Evolutionary conservation across 2,329 filamentous ascomycete species (phyloP), one percentile per base, ranked within the genome.

Genomic region (Clarireedia hainanense): DNA sequence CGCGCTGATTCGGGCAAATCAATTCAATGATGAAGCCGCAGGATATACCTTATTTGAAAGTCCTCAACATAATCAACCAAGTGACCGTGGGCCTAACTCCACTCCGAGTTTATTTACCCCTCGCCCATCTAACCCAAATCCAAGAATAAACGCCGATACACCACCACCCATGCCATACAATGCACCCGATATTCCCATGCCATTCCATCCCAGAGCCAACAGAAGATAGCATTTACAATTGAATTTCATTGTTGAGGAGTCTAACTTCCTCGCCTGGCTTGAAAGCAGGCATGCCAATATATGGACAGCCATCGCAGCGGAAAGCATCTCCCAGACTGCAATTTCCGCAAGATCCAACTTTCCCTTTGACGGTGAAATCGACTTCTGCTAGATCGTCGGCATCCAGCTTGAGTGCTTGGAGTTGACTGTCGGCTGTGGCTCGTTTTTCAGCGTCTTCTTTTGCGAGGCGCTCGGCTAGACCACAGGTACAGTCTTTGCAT

Each of bases 401-500:
- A 50, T 80, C 82, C 51, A 96, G 77, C 72, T 88, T 89, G 60
- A 90, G 75, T 20, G 83, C 77, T 67, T 84, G 81, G 48, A 89
- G 77, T 43, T 75, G 71, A 14, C 73, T 74, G 66, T 90, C 86
- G 34, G 88, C 87, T 23, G 78, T 74, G 6, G 75, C 74, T 56
- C 89, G 80, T 66, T 83, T 84, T 6, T 78, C 79, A 45, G 76
- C 77, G 71, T 97, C 94, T 75, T 97, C 90, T n/a, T 85, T 86
- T 65, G 90, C 88, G 50, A 97, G 74, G 59, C 86, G 84, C 70
- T 94, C 83, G 24, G 91, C 90, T 26, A 99, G 83, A 50, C 94
- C 94, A 69, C 94, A 99, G 7, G 89, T 92, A 76, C 94, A 99
- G 76, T 99, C 94, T 74, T 99, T 97, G 79, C 94, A 99, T 57